phyloP scores from a whole-genome alignment of 108 stramenopile species.

The Nitzschia putrida region DNA sequence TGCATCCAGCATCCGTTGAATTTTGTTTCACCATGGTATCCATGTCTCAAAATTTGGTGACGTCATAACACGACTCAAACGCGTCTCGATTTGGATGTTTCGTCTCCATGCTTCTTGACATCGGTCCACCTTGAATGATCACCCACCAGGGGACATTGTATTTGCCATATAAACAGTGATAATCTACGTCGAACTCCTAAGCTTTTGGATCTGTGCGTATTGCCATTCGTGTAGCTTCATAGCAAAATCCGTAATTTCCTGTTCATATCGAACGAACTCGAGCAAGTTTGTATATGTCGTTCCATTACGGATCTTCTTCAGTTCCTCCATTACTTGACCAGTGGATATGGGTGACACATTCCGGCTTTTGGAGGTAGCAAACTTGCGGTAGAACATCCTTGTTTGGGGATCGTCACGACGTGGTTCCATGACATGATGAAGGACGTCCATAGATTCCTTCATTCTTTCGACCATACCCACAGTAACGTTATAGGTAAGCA shows the following conservation, averaged over 20 bases:
- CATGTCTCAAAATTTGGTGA: too few relatives aligned
- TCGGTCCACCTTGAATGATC: too few relatives aligned
- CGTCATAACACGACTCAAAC: too few relatives aligned
- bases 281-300: not conserved
- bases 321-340: not conserved
- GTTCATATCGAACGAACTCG: conserved; percentile 6
- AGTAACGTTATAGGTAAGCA: conserved; percentile 52
- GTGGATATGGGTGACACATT: conserved; percentile 10
- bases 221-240: conserved; percentile 1
- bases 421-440: conserved; percentile 39
- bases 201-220: not conserved
- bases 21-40: too few relatives aligned
- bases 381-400: not conserved
- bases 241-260: conserved; percentile 13
- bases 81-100: too few relatives aligned
- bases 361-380: not conserved
- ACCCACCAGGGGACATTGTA: too few relatives aligned
- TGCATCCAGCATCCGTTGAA: too few relatives aligned
- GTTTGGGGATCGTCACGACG: not conserved
- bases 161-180: too few relatives aligned
- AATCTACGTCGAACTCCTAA: too few relatives aligned
- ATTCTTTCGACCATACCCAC: conserved; percentile 59
- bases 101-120: too few relatives aligned
- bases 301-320: not conserved
- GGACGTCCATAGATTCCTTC: conserved; percentile 46